A percentile compares a stretch with the other conserved stretches of the same genome.
Conservation (phyloP, 1,284 basidiomycete species). For the Mycocalia duriaeana region DNA sequence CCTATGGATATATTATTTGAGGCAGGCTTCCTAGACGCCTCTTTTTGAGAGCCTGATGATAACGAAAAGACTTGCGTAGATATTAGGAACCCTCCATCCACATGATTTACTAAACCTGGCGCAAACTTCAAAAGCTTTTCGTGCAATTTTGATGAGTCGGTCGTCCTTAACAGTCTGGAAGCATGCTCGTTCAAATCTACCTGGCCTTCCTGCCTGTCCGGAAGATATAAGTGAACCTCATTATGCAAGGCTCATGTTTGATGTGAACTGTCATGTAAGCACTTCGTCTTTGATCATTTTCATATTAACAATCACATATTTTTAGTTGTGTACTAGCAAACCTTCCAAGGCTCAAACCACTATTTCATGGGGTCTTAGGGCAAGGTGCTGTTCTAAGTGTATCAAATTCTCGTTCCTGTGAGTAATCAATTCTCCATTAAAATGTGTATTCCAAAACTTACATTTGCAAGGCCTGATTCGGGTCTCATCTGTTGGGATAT, state of each 20-base stretch:
- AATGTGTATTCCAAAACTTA: too few species aligned
- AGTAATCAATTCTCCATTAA: too few species aligned
- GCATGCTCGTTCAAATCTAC: constrained; percentile 13
- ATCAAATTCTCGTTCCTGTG: too few species aligned
- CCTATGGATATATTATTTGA: constrained; percentile 20
- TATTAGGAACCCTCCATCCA: constrained; percentile 22
- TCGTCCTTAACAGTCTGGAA: constrained; percentile 19
- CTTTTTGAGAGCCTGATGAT: neutral
- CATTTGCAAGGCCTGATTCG: too few species aligned
- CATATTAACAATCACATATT: too few species aligned
- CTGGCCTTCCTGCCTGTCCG: constrained; percentile 20
- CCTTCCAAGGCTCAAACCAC: too few species aligned
- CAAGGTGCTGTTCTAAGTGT: too few species aligned
- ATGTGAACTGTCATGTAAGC: constrained; percentile 18
- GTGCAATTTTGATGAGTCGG: constrained; percentile 17
- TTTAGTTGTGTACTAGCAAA: too few species aligned
- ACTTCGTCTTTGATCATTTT: too few species aligned
- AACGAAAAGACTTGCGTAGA: constrained; percentile 12
- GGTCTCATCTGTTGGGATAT: too few species aligned
- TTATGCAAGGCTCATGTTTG: constrained; percentile 21
- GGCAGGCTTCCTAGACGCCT: constrained; percentile 6
- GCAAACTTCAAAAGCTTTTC: constrained; percentile 20
- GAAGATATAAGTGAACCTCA: constrained; percentile 21
- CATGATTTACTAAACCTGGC: constrained; percentile 24
- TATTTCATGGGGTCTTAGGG: too few species aligned